Percentiles rank a stretch among this genome's conserved stretches.
Conservation (phyloP, 352 stramenopile genomes). For the Phytophthora aleatoria region DNA sequence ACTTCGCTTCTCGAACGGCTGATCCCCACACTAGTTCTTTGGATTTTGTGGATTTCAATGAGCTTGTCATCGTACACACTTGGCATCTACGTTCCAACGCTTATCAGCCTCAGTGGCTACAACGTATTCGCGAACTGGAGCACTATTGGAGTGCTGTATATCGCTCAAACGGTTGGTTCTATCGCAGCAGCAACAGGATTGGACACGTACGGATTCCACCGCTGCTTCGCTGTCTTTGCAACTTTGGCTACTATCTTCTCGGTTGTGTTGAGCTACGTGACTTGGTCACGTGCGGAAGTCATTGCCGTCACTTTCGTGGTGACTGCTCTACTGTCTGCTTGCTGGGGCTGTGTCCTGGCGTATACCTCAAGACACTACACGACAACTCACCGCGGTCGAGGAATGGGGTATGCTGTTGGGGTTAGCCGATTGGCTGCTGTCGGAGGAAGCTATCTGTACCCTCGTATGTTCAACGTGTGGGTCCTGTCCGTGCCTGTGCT, state of each 20-base stretch:
- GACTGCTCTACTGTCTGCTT: slow-evolving; percentile 27
- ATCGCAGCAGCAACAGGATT: slow-evolving; percentile 22
- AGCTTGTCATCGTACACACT: slow-evolving; percentile 28
- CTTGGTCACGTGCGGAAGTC: slow-evolving; percentile 28
- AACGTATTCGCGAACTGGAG: slow-evolving; percentile 39
- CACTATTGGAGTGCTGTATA: slow-evolving; percentile 22
- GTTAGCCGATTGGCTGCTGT: slow-evolving; percentile 29
- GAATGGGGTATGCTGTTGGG: slow-evolving; percentile 35
- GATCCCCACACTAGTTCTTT: slow-evolving; percentile 7
- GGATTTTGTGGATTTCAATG: slow-evolving; percentile 26
- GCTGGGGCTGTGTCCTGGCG: slow-evolving; percentile 32
- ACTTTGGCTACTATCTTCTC: slow-evolving; percentile 9
- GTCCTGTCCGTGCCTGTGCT: slow-evolving; percentile 29
- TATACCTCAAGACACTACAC: slow-evolving; percentile 26
- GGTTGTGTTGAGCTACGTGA: slow-evolving; percentile 27
- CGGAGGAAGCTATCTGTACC: slow-evolving; percentile 32
- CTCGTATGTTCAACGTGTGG: slow-evolving; percentile 46
- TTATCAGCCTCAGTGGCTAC: slow-evolving; percentile 40
- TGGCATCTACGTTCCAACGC: slow-evolving; percentile 33
- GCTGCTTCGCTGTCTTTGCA: slow-evolving; percentile 24
- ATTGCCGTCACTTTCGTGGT: slow-evolving; percentile 20
- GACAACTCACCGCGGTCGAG: slow-evolving; percentile 20
- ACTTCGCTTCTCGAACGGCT: slow-evolving; percentile 3
- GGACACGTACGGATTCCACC: slow-evolving; percentile 20
- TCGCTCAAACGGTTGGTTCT: slow-evolving; percentile 33